phyloP scores from a whole-genome alignment of 805 yeast genomes.

The Starmerella kuoi region DNA sequence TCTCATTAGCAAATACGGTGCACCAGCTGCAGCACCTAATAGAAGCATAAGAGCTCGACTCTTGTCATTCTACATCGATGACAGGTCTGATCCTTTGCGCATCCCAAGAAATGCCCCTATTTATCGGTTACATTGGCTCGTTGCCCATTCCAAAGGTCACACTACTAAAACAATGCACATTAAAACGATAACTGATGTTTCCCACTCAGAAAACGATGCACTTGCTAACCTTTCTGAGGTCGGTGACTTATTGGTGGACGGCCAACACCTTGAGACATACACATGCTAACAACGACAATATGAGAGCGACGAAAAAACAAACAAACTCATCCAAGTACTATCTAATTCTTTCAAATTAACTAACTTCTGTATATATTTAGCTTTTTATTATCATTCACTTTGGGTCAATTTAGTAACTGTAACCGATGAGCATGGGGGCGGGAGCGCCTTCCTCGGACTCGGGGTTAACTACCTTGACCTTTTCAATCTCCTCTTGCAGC shows the following conservation, averaged over 20 bases:
- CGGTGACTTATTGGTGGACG: constrained; percentile 5
- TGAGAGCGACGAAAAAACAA: too few relatives aligned
- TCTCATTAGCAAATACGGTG: constrained; percentile 32
- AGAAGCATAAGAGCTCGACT: constrained; percentile 18
- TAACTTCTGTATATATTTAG: constrained; percentile 1
- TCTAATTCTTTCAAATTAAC: background rate
- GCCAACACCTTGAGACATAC: background rate
- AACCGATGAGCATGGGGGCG: constrained; percentile 51
- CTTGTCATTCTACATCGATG: constrained; percentile 16
- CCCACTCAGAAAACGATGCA: background rate
- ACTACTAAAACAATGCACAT: background rate
- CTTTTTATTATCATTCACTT: background rate
- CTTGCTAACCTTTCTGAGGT: background rate
- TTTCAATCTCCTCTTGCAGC: constrained; percentile 55
- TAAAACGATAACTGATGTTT: constrained; percentile 1
- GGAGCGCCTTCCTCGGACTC: constrained; percentile 45
- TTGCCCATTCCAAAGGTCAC: background rate
- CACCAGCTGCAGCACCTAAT: constrained; percentile 10
- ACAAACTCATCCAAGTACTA: too few relatives aligned
- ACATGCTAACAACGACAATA: too few relatives aligned
- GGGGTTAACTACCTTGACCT: constrained; percentile 43
- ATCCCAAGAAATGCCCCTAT: constrained; percentile 29
- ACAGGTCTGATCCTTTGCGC: constrained; percentile 9
- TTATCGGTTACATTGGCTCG: constrained; percentile 25
- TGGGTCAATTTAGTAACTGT: constrained; percentile 22